These are phyloP conservation scores for Microsporum audouinii DNA, from an alignment of 2,329 filamentous ascomycete species.

Conservation along the genomic window DNA sequence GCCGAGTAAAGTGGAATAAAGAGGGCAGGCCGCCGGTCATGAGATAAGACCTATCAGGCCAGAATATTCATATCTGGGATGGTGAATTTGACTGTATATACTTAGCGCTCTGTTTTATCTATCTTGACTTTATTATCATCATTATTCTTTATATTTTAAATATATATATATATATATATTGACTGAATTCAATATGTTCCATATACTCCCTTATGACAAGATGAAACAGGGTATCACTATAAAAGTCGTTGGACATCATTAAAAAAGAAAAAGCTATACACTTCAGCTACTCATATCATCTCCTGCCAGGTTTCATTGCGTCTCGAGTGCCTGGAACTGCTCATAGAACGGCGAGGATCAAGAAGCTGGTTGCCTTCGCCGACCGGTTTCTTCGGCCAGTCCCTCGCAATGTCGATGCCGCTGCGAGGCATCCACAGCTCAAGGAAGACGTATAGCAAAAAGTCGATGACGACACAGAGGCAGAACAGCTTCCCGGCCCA, in stretches of 20 bases:
- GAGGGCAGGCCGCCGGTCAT: slow-evolving; percentile 84
- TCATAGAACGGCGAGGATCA: neutral
- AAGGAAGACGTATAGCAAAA: slow-evolving; percentile 74
- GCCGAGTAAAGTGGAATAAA: slow-evolving; percentile 91
- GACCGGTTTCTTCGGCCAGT: slow-evolving; percentile 72
- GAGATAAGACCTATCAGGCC: slow-evolving; percentile 43
- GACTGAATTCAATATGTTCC: neutral
- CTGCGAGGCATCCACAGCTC: slow-evolving; percentile 78
- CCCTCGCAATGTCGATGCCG: slow-evolving; percentile 75
- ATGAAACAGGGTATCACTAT: slow-evolving; percentile 5
- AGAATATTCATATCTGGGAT: neutral
- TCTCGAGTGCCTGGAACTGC: neutral
- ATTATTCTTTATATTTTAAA: neutral
- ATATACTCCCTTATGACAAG: neutral
- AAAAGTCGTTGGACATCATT: neutral
- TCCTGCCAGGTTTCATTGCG: slow-evolving; percentile 1
- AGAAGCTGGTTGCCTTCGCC: neutral
- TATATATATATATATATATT: neutral
- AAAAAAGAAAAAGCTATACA: neutral
- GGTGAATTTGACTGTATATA: neutral
- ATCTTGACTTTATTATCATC: neutral
- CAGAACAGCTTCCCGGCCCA: slow-evolving; percentile 98
- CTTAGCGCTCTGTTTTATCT: neutral
- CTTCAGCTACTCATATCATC: neutral
- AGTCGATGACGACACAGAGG: slow-evolving; percentile 86